These are phyloP conservation scores for Paecilomyces formosus DNA, from an alignment of 2,329 filamentous ascomycete genomes.

Conservation along the genomic window DNA sequence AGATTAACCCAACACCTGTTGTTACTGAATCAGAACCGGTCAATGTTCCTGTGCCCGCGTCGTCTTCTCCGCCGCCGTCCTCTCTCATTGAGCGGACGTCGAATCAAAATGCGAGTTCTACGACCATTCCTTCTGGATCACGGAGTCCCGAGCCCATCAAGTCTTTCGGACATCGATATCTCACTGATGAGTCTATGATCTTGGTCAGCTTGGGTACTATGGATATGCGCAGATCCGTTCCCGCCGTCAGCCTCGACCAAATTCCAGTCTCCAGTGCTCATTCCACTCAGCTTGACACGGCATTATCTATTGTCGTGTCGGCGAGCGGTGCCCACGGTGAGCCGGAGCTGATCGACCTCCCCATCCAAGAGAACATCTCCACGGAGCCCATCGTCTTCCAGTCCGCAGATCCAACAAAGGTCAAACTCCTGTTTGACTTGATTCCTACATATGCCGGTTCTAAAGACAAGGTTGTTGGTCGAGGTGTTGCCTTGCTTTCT, in stretches of 20 bases:
- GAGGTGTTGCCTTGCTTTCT: slow-evolving; percentile 80
- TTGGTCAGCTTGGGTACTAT: slow-evolving; percentile 90
- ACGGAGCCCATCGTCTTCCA: slow-evolving; percentile 92
- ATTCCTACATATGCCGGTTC: slow-evolving; percentile 87
- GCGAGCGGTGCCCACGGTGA: slow-evolving; percentile 80
- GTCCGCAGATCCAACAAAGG: slow-evolving; percentile 66
- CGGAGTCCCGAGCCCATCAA: slow-evolving; percentile 69
- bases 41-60: slow-evolving; percentile 20
- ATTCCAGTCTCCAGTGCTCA: slow-evolving; percentile 85
- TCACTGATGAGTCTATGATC: slow-evolving; percentile 81
- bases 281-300: slow-evolving; percentile 87
- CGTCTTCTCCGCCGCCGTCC: slow-evolving; percentile 24
- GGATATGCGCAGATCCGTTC: slow-evolving; percentile 76
- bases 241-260: slow-evolving; percentile 77
- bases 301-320: slow-evolving; percentile 82
- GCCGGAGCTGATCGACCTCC: slow-evolving; percentile 81
- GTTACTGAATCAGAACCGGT: slow-evolving; percentile 24
- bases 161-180: slow-evolving; percentile 90
- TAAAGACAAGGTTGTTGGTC: slow-evolving; percentile 74
- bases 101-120: slow-evolving; percentile 16
- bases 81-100: slow-evolving; percentile 38
- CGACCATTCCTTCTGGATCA: slow-evolving; percentile 31
- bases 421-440: slow-evolving; percentile 89
- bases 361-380: slow-evolving; percentile 85
- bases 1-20: slow-evolving; percentile 43